These are phyloP conservation scores for Periconia macrospinosa DNA, from an alignment of 2,329 filamentous ascomycete species.

Conservation along the genomic window DNA sequence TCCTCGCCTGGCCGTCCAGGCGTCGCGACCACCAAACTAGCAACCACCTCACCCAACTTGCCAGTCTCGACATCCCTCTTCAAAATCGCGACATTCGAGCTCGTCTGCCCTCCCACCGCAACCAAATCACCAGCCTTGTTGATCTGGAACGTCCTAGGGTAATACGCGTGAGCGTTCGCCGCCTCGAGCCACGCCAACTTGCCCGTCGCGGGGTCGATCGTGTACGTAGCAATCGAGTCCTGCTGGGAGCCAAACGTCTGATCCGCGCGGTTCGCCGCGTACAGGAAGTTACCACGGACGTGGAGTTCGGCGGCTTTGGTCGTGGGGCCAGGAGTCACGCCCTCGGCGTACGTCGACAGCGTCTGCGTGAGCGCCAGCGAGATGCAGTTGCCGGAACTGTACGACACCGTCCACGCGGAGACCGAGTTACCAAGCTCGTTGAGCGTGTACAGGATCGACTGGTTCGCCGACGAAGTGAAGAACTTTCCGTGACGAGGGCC, in stretches of 20 bases:
- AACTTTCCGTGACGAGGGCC: slow-evolving; percentile 57
- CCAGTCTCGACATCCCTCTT: slow-evolving; percentile 17
- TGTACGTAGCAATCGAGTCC: slow-evolving; percentile 25
- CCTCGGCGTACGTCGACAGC: slow-evolving; percentile 19
- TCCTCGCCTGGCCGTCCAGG: slow-evolving; percentile 17
- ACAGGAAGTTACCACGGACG: slow-evolving; percentile 24
- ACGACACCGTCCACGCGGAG: slow-evolving; percentile 19
- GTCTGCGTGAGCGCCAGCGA: slow-evolving; percentile 21
- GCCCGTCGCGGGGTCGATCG: slow-evolving; percentile 16
- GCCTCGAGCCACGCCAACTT: slow-evolving; percentile 21
- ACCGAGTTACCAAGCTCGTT: slow-evolving; percentile 30
- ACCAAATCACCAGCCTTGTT: slow-evolving; percentile 20
- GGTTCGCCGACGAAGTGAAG: slow-evolving; percentile 6
- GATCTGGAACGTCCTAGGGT: slow-evolving; percentile 26
- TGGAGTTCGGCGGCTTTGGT: slow-evolving; percentile 27
- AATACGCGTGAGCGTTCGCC: slow-evolving; percentile 23
- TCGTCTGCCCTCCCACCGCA: slow-evolving; percentile 23
- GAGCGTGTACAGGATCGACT: slow-evolving; percentile 15
- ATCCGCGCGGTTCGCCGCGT: slow-evolving; percentile 30
- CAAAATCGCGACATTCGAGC: slow-evolving; percentile 19
- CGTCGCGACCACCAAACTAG: slow-evolving; percentile 14
- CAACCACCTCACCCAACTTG: slow-evolving; percentile 17
- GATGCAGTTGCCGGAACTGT: slow-evolving; percentile 16
- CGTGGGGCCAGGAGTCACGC: slow-evolving; percentile 11
- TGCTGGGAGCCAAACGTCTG: slow-evolving; percentile 23